Percentiles rank a stretch among this genome's conserved stretches.
phyloP scores from a whole-genome alignment of 345 rosid genomes.

The Brassica juncea region DNA sequence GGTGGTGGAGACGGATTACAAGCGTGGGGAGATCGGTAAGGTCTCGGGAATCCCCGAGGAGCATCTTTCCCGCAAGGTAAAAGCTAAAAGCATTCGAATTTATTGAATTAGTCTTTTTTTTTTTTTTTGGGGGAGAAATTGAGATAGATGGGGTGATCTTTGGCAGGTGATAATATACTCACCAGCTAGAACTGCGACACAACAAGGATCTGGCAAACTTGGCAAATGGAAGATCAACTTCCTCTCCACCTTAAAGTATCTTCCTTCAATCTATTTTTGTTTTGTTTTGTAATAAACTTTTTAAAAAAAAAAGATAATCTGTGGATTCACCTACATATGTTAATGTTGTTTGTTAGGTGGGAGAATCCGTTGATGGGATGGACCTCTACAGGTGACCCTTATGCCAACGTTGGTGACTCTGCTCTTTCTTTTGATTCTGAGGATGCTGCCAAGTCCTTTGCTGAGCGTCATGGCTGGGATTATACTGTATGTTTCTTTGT shows the following conservation, averaged over 20 bases:
- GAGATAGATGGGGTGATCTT: neutral
- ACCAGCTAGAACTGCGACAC: conserved; percentile 93
- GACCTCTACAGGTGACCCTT: conserved; percentile 99
- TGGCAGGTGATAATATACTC: conserved; percentile 82
- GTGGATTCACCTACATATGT: neutral
- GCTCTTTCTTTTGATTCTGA: conserved; percentile 72
- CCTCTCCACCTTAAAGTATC: conserved; percentile 80
- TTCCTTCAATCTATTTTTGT: neutral
- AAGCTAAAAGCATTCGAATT: too few species aligned
- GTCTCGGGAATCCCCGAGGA: conserved; percentile 94
- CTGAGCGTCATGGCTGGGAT: conserved; percentile 94
- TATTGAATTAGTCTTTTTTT: neutral
- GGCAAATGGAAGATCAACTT: conserved; percentile 97
- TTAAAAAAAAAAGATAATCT: neutral
- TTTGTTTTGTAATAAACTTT: neutral
- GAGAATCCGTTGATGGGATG: conserved; percentile 99
- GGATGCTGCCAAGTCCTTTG: conserved; percentile 83
- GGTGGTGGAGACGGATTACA: conserved; percentile 70
- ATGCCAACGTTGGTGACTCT: conserved; percentile 94
- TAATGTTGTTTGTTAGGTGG: conserved; percentile 57
- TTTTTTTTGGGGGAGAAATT: neutral
- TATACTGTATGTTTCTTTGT: conserved; percentile 29
- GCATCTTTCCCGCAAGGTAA: conserved; percentile 71
- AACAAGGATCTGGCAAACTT: conserved; percentile 94
- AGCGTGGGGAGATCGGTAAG: conserved; percentile 82